phyloP scores from a whole-genome alignment of 768 basidiomycete genomes.

The Cyclocybe cylindracea region DNA sequence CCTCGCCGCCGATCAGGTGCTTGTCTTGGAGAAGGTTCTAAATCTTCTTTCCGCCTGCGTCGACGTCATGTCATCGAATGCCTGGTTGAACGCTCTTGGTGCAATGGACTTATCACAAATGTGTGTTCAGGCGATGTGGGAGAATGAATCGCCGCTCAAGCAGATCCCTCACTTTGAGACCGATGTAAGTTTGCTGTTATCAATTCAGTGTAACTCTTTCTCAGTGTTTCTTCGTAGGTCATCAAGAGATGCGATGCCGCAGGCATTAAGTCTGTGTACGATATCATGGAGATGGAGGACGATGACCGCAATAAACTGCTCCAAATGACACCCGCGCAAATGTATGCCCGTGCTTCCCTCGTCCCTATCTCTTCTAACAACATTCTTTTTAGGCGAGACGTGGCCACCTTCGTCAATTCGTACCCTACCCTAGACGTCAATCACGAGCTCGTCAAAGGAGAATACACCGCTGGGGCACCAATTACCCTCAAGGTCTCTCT shows the following conservation, averaged over 20 bases:
- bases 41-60: conserved; percentile 93
- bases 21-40: conserved; percentile 88
- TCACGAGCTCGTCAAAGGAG: conserved; percentile 83
- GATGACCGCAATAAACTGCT: conserved; percentile 79
- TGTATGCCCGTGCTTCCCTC: conserved; percentile 59
- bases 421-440: conserved; percentile 96
- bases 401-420: conserved; percentile 94
- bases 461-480: conserved; percentile 83
- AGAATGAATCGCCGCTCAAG: conserved; percentile 91
- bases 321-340: conserved; percentile 82
- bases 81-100: conserved; percentile 90
- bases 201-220: background rate
- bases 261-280: conserved; percentile 88
- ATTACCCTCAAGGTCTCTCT: conserved; percentile 81
- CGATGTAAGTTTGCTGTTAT: conserved; percentile 52
- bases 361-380: conserved; percentile 13
- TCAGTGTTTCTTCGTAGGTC: conserved; percentile 44
- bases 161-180: conserved; percentile 97
- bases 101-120: conserved; percentile 99
- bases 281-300: conserved; percentile 98
- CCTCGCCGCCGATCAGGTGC: conserved; percentile 85
- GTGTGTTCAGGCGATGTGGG: conserved; percentile 99
- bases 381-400: conserved; percentile 69
- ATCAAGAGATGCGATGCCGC: conserved; percentile 84
- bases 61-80: conserved; percentile 97